Percentiles rank a stretch among this genome's conserved stretches.
phyloP scores from a whole-genome alignment of 352 stramenopile species.

The Plasmopara muralis region DNA sequence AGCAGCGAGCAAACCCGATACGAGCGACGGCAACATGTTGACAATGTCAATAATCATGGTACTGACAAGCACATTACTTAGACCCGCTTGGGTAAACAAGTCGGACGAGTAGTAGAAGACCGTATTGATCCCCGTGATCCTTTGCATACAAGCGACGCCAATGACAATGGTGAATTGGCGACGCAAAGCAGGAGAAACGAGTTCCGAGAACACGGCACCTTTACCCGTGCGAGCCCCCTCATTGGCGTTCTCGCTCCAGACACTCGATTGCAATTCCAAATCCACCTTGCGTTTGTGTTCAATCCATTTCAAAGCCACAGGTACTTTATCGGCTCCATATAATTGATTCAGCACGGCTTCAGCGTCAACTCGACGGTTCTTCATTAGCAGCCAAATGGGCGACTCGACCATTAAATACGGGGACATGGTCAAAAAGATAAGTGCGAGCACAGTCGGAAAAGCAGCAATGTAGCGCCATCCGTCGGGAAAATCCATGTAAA shows the following conservation, averaged over 20 bases:
- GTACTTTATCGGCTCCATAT: slow-evolving; percentile 34
- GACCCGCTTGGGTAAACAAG: slow-evolving; percentile 30
- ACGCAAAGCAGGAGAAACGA: slow-evolving; percentile 21
- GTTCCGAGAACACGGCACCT: slow-evolving; percentile 22
- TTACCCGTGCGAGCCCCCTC: slow-evolving; percentile 25
- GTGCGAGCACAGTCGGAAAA: slow-evolving; percentile 46
- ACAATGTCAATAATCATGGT: slow-evolving; percentile 34
- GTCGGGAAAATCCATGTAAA: slow-evolving; percentile 40
- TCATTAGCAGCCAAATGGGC: slow-evolving; percentile 41
- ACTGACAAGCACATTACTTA: slow-evolving; percentile 27
- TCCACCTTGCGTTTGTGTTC: slow-evolving; percentile 30
- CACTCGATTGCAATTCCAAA: slow-evolving; percentile 27
- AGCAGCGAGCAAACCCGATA: slow-evolving; percentile 23
- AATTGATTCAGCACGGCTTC: slow-evolving; percentile 28
- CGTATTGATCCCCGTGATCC: slow-evolving; percentile 51
- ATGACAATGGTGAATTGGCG: slow-evolving; percentile 36
- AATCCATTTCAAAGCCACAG: slow-evolving; percentile 31
- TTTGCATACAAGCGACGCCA: slow-evolving; percentile 28
- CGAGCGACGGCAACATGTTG: slow-evolving; percentile 30
- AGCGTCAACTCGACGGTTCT: slow-evolving; percentile 25
- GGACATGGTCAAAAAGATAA: slow-evolving; percentile 36
- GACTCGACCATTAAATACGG: slow-evolving; percentile 45
- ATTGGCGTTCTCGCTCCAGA: slow-evolving; percentile 22
- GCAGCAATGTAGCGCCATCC: slow-evolving; percentile 57
- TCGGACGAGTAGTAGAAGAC: slow-evolving; percentile 51